Percentiles rank a stretch among this genome's conserved stretches.
phyloP scores from a whole-genome alignment of 768 basidiomycete genomes.

The Scleroderma citrinum region DNA sequence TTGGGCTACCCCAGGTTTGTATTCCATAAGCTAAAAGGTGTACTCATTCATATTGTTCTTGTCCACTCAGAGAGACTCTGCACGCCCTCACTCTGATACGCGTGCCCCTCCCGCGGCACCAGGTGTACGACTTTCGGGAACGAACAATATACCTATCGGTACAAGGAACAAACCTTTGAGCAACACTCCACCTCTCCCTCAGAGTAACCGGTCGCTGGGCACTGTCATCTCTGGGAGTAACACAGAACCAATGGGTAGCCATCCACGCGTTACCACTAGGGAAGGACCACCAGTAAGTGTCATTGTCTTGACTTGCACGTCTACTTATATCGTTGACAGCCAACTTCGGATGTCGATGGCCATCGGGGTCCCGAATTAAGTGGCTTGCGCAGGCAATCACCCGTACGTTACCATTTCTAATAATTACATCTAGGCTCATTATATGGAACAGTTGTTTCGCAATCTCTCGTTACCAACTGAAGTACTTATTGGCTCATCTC shows the following conservation, averaged over 20 bases:
- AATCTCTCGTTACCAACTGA: slow-evolving; percentile 9
- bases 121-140: slow-evolving; percentile 24
- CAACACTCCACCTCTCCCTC: neutral
- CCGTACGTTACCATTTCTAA: slow-evolving; percentile 9
- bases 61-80: slow-evolving; percentile 15
- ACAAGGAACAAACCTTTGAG: slow-evolving; percentile 18
- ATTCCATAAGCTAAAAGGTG: neutral
- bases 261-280: slow-evolving; percentile 10
- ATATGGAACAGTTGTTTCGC: slow-evolving; percentile 7
- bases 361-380: slow-evolving; percentile 1
- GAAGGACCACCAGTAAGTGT: slow-evolving; percentile 23
- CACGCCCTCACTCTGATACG: slow-evolving; percentile 8
- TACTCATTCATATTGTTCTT: neutral
- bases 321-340: slow-evolving; percentile 13
- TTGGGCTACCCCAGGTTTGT: slow-evolving; percentile 12
- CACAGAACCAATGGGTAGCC: slow-evolving; percentile 15
- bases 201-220: slow-evolving; percentile 1
- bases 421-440: neutral
- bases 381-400: slow-evolving; percentile 15
- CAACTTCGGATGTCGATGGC: slow-evolving; percentile 6
- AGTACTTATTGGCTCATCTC: slow-evolving; percentile 10
- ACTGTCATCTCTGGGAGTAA: slow-evolving; percentile 9
- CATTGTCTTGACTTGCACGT: neutral
- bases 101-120: slow-evolving; percentile 11
- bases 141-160: slow-evolving; percentile 29